Conservation (phyloP, 108 stramenopile species). For the Nitzschia sp. region DNA sequence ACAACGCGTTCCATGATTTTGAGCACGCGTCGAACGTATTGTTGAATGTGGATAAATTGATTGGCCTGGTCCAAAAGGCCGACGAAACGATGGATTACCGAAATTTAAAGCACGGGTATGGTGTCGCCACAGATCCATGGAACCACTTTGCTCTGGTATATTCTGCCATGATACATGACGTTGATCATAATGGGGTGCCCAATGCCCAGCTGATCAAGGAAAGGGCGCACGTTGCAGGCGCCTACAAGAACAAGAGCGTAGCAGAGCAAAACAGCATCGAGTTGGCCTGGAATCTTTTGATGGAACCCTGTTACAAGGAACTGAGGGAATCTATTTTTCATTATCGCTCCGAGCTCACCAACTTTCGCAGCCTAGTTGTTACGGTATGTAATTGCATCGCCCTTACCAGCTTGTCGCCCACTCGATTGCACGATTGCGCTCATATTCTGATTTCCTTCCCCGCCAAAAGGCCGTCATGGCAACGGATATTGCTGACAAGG, state of each 20-base stretch:
- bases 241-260: constrained; percentile 50
- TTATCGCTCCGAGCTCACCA: constrained; percentile 14
- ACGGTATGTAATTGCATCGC: too few relatives aligned
- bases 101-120: constrained; percentile 10
- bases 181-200: constrained; percentile 46
- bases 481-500: constrained; percentile 54
- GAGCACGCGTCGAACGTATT: constrained; percentile 40
- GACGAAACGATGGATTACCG: not conserved
- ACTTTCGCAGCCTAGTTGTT: constrained; percentile 36
- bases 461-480: constrained; percentile 40
- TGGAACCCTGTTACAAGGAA: constrained; percentile 42
- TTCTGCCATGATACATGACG: constrained; percentile 35
- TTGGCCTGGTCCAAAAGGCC: not conserved
- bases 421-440: too few relatives aligned
- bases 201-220: constrained; percentile 55
- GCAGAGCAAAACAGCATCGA: constrained; percentile 47
- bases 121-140: constrained; percentile 39
- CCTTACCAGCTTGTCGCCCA: too few relatives aligned
- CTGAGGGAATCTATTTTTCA: constrained; percentile 33
- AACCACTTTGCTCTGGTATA: constrained; percentile 34
- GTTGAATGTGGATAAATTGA: constrained; percentile 3
- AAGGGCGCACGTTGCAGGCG: constrained; percentile 27
- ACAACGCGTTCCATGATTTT: constrained; percentile 48
- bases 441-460: too few relatives aligned
- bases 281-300: constrained; percentile 40